Percentiles rank a stretch among this genome's conserved stretches.
Evolutionary conservation across 1,284 basidiomycete genomes (phyloP).

Genomic region (Veloporphyrellus conicus): DNA sequence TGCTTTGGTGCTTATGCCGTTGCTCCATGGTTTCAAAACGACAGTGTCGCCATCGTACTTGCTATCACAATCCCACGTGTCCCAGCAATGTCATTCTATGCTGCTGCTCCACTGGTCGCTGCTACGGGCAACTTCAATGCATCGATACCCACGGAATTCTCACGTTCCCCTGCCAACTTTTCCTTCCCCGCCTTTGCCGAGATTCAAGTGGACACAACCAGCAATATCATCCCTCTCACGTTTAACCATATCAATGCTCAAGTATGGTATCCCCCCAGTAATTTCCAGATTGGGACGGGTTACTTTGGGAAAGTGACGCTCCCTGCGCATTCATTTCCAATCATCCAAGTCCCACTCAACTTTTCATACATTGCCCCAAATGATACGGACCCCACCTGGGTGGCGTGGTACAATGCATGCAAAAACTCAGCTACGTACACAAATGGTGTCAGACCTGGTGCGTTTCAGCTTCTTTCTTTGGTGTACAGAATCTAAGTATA

Average conservation of each 20-base stretch:
- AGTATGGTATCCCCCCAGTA: slow-evolving; percentile 63
- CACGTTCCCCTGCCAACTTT: slow-evolving; percentile 76
- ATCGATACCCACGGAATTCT: slow-evolving; percentile 59
- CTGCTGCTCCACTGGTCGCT: slow-evolving; percentile 50
- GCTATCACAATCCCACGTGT: slow-evolving; percentile 79
- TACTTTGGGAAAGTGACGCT: slow-evolving; percentile 53
- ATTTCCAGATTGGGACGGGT: slow-evolving; percentile 61
- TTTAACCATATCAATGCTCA: slow-evolving; percentile 63
- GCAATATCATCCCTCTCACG: slow-evolving; percentile 70
- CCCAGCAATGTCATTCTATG: slow-evolving; percentile 64
- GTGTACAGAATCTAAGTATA: not conserved
- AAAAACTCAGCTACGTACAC: slow-evolving; percentile 51
- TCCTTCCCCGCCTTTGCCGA: slow-evolving; percentile 73
- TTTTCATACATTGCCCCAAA: slow-evolving; percentile 82
- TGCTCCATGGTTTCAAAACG: not conserved
- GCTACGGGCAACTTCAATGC: slow-evolving; percentile 54
- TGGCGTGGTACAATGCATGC: slow-evolving; percentile 77
- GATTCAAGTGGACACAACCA: slow-evolving; percentile 67
- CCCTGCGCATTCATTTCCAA: slow-evolving; percentile 58
- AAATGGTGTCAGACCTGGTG: slow-evolving; percentile 59
- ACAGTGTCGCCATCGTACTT: slow-evolving; percentile 63
- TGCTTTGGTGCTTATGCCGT: slow-evolving; percentile 9
- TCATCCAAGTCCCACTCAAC: slow-evolving; percentile 68
- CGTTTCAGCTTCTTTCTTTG: slow-evolving; percentile 23
- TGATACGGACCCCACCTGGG: slow-evolving; percentile 76